A percentile compares a stretch with the other conserved stretches of the same genome.
These are phyloP conservation scores for Penicillium crustosum DNA, from an alignment of 2,329 filamentous ascomycete genomes.

Conservation along the genomic window DNA sequence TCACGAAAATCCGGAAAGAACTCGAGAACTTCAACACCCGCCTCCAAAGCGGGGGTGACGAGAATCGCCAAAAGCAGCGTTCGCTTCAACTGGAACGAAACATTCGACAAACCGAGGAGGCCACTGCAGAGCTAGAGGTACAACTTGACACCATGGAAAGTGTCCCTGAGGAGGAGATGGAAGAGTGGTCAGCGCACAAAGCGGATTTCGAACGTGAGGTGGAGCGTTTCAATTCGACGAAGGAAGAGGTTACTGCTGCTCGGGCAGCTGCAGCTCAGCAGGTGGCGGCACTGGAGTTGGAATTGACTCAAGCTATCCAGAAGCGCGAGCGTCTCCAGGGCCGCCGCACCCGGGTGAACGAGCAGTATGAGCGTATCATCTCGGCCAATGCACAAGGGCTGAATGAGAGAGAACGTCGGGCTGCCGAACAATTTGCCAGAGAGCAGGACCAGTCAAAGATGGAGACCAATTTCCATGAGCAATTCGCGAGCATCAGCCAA, in stretches of 20 bases:
- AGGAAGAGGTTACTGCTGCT: slow-evolving; percentile 51
- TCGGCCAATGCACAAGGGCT: slow-evolving; percentile 59
- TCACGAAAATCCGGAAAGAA: slow-evolving; percentile 61
- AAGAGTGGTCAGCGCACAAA: slow-evolving; percentile 55
- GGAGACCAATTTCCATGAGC: slow-evolving; percentile 45
- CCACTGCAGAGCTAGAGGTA: slow-evolving; percentile 53
- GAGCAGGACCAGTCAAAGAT: slow-evolving; percentile 48
- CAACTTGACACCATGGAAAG: slow-evolving; percentile 58
- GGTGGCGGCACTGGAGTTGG: slow-evolving; percentile 52
- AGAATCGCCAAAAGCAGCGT: slow-evolving; percentile 62
- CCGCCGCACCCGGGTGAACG: slow-evolving; percentile 58
- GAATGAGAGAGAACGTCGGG: slow-evolving; percentile 54
- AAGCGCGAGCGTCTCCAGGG: slow-evolving; percentile 61
- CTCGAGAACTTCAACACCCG: slow-evolving; percentile 59
- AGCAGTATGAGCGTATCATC: slow-evolving; percentile 61
- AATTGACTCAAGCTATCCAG: slow-evolving; percentile 53
- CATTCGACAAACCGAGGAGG: slow-evolving; percentile 63
- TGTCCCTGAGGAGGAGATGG: slow-evolving; percentile 57
- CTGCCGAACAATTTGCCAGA: slow-evolving; percentile 48
- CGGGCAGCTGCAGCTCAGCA: slow-evolving; percentile 55
- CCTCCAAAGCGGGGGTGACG: slow-evolving; percentile 59
- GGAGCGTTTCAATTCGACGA: slow-evolving; percentile 51
- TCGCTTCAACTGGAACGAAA: slow-evolving; percentile 62
- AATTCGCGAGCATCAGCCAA: slow-evolving; percentile 44
- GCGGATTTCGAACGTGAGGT: slow-evolving; percentile 55